A percentile compares a stretch with the other conserved stretches of the same genome.
phyloP scores from a whole-genome alignment of 2,329 filamentous ascomycete species.

The Madurella fahalii region DNA sequence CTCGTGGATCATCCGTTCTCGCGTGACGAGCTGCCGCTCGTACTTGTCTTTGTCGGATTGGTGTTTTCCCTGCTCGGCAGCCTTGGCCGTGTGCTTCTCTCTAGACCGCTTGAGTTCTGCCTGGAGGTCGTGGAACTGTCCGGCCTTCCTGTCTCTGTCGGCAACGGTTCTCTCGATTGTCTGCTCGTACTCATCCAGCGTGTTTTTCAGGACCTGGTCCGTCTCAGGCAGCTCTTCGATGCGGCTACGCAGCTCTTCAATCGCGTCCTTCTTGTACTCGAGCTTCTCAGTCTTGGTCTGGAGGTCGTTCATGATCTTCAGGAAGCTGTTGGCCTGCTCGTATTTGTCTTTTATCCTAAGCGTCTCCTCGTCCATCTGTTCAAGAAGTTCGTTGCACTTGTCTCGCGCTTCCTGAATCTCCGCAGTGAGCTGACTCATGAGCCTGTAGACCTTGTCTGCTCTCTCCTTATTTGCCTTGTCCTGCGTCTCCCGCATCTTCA shows the following conservation, averaged over 20 bases:
- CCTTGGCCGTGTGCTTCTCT: slow-evolving; percentile 46
- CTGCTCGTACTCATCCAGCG: slow-evolving; percentile 73
- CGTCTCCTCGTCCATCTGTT: slow-evolving; percentile 55
- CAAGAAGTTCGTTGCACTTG: slow-evolving; percentile 54
- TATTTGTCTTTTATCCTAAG: slow-evolving; percentile 58
- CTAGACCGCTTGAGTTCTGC: slow-evolving; percentile 43
- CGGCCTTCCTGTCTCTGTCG: slow-evolving; percentile 59
- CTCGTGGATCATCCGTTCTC: slow-evolving; percentile 71
- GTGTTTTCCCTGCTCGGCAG: slow-evolving; percentile 68
- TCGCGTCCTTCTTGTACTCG: slow-evolving; percentile 63
- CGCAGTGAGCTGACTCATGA: slow-evolving; percentile 54
- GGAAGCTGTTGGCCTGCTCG: slow-evolving; percentile 68
- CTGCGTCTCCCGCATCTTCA: slow-evolving; percentile 71
- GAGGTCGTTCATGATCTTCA: slow-evolving; percentile 70
- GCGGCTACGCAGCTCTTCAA: slow-evolving; percentile 65
- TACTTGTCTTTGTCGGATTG: slow-evolving; percentile 85
- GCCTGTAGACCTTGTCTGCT: slow-evolving; percentile 67
- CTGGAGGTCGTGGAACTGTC: slow-evolving; percentile 63
- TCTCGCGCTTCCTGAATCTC: slow-evolving; percentile 61
- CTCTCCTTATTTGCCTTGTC: slow-evolving; percentile 82
- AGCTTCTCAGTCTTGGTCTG: slow-evolving; percentile 73
- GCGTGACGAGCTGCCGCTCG: slow-evolving; percentile 70
- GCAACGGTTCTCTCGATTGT: slow-evolving; percentile 62
- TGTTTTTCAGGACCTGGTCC: slow-evolving; percentile 68
- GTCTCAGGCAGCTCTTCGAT: slow-evolving; percentile 75